phyloP scores from a whole-genome alignment of 2,329 filamentous ascomycete genomes.

The Corynespora cassiicola region DNA sequence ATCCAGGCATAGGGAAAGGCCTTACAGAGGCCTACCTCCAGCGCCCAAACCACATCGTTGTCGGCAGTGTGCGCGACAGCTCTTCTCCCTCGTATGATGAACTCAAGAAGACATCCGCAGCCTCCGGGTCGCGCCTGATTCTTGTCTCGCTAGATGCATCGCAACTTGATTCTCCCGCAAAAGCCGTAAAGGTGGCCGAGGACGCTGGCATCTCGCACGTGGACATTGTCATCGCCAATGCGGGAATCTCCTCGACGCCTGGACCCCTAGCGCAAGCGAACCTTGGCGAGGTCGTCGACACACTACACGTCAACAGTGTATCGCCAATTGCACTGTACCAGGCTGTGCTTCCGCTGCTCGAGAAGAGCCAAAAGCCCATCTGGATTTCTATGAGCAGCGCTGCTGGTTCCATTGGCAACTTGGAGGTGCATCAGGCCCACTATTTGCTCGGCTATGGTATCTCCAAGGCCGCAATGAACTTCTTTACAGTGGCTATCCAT shows the following conservation, averaged over 20 bases:
- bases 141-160: conserved; percentile 10
- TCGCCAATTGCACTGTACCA: conserved; percentile 33
- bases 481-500: background rate
- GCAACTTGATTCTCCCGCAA: conserved; percentile 4
- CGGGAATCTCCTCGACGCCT: conserved; percentile 48
- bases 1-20: conserved; percentile 19
- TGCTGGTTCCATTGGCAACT: conserved; percentile 39
- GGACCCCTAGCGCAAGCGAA: conserved; percentile 41
- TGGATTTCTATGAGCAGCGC: conserved; percentile 28
- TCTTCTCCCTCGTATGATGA: conserved; percentile 4
- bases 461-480: conserved; percentile 10
- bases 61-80: conserved; percentile 11
- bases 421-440: conserved; percentile 7
- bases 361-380: conserved; percentile 17
- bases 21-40: conserved; percentile 10
- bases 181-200: conserved; percentile 27
- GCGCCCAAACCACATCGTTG: conserved; percentile 11
- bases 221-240: conserved; percentile 60
- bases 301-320: conserved; percentile 51
- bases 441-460: conserved; percentile 5
- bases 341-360: conserved; percentile 44
- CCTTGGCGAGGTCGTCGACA: conserved; percentile 44
- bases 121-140: conserved; percentile 9
- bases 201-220: conserved; percentile 49
- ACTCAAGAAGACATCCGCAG: conserved; percentile 10